A percentile compares a stretch with the other conserved stretches of the same genome.
phyloP scores from a whole-genome alignment of 2,329 filamentous ascomycete species.

The Aureobasidium zeae region DNA sequence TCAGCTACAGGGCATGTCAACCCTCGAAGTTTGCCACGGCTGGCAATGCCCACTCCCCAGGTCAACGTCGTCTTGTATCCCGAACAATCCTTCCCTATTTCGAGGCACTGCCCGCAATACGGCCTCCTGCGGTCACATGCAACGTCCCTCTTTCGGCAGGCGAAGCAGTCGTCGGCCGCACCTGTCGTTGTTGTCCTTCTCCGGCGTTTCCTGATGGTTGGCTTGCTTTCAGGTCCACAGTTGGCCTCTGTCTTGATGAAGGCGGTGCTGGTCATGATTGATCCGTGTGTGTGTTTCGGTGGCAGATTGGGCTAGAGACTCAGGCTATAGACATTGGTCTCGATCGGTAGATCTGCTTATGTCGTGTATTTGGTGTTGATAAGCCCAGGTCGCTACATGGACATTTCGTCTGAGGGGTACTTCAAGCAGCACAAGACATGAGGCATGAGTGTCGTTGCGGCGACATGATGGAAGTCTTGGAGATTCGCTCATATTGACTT shows the following conservation, averaged over 20 bases:
- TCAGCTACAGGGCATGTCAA: conserved; percentile 61
- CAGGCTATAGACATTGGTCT: too few species aligned
- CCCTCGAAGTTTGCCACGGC: conserved; percentile 85
- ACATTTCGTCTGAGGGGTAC: too few species aligned
- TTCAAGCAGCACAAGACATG: too few species aligned
- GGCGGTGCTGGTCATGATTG: background rate
- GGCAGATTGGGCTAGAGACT: background rate
- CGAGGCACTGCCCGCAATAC: conserved; percentile 90
- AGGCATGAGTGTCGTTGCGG: too few species aligned
- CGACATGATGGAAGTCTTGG: too few species aligned
- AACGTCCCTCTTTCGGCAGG: conserved; percentile 72
- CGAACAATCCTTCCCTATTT: conserved; percentile 83
- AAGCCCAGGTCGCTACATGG: too few species aligned
- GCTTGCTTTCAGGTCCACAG: background rate
- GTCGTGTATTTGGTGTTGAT: too few species aligned
- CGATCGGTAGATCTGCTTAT: too few species aligned
- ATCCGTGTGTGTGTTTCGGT: too few species aligned
- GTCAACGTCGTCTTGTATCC: conserved; percentile 96
- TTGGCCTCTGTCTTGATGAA: background rate
- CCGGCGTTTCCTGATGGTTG: conserved; percentile 53
- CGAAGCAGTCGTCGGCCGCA: conserved; percentile 89
- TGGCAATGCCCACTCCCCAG: conserved; percentile 92
- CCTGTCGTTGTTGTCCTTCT: conserved; percentile 82
- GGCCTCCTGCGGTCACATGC: conserved; percentile 87
- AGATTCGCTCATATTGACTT: conserved; percentile 8